phyloP scores from a whole-genome alignment of 192 early-diverging fungal species.

The Dispira parvispora region DNA sequence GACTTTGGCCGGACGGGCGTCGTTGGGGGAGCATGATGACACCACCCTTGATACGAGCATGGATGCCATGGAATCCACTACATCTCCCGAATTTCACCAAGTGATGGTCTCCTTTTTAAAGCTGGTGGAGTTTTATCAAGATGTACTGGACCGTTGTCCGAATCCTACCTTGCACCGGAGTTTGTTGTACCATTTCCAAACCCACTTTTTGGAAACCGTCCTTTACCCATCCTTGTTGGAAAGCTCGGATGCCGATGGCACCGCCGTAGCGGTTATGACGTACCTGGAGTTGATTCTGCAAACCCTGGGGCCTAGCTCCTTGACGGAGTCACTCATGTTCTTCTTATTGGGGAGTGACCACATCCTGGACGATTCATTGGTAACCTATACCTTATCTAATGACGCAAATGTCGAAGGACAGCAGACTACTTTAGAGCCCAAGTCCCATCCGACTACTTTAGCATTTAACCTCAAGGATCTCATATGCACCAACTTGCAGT shows the following conservation, averaged over 20 bases:
- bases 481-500: conserved; percentile 73
- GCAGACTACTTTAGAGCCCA: neutral
- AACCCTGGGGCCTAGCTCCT: conserved; percentile 49
- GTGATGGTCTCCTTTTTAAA: conserved; percentile 50
- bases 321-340: conserved; percentile 52
- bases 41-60: neutral
- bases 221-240: conserved; percentile 70
- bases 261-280: conserved; percentile 71
- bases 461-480: conserved; percentile 62
- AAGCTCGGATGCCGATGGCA: conserved; percentile 83
- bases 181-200: conserved; percentile 49
- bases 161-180: conserved; percentile 28
- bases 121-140: conserved; percentile 55
- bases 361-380: conserved; percentile 15
- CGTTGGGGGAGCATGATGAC: neutral
- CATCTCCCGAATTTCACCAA: conserved; percentile 39
- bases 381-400: neutral
- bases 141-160: conserved; percentile 49
- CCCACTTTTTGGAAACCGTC: conserved; percentile 70
- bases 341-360: conserved; percentile 63
- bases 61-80: conserved; percentile 34
- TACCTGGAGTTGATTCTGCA: conserved; percentile 77
- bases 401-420: neutral
- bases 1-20: conserved; percentile 6
- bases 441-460: neutral